phyloP scores from a whole-genome alignment of 805 yeast genomes.

The Pichia scutulata region DNA sequence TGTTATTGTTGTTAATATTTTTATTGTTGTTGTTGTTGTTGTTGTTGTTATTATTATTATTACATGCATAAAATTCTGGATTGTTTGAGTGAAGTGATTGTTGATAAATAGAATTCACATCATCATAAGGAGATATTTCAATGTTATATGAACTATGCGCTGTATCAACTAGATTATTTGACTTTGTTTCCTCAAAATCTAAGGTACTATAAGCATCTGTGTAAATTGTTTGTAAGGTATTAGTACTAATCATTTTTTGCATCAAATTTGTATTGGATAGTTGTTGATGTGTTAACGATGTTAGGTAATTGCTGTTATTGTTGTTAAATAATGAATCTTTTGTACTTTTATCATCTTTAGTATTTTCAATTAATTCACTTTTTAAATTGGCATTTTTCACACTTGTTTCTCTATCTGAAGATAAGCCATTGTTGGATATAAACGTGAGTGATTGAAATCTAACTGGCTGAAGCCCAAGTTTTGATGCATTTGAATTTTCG shows the following conservation, averaged over 20 bases:
- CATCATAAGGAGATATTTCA: constrained; percentile 10
- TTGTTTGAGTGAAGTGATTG: constrained; percentile 19
- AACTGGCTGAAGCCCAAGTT: neutral
- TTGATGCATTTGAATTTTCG: neutral
- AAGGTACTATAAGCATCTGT: constrained; percentile 8
- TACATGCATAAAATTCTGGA: constrained; percentile 5
- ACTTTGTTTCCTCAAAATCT: constrained; percentile 1
- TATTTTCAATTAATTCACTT: constrained; percentile 17
- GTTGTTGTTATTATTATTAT: constrained; percentile 3
- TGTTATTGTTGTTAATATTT: constrained; percentile 3
- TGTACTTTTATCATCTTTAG: constrained; percentile 7
- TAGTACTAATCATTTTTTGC: constrained; percentile 1
- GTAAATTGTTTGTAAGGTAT: constrained; percentile 5
- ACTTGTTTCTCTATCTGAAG: constrained; percentile 8
- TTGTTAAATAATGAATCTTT: constrained; percentile 8
- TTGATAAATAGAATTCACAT: constrained; percentile 19
- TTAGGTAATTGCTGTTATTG: neutral
- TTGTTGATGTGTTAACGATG: neutral
- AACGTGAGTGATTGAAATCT: constrained; percentile 13
- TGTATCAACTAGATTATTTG: neutral
- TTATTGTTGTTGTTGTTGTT: constrained; percentile 4
- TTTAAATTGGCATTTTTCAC: constrained; percentile 13
- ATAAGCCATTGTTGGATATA: neutral
- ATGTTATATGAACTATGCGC: neutral
- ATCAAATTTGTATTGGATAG: neutral